phyloP scores from a whole-genome alignment of 2,329 filamentous ascomycete species.

The Aspergillus hortae region DNA sequence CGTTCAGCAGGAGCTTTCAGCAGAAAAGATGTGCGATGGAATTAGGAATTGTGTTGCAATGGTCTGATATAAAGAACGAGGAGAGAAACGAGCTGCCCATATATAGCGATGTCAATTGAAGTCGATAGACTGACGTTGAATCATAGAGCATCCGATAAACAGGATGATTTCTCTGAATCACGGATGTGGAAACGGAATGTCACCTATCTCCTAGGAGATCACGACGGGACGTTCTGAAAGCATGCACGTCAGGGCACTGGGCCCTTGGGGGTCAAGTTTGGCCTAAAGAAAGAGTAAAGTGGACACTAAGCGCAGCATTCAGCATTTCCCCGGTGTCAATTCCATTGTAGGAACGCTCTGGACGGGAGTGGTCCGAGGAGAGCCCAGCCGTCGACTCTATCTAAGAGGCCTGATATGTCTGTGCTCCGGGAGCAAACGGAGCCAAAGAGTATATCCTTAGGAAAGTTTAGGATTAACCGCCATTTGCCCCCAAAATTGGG shows the following conservation, averaged over 20 bases:
- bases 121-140: background rate
- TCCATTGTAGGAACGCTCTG: background rate
- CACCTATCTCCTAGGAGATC: constrained; percentile 11
- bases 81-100: background rate
- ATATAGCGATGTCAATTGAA: constrained; percentile 1
- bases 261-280: background rate
- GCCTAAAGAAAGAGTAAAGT: no score
- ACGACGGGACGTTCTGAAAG: background rate
- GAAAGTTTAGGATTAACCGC: background rate
- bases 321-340: background rate
- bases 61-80: no score
- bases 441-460: background rate
- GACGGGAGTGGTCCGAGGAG: background rate
- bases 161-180: background rate
- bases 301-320: no score
- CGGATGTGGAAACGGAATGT: background rate
- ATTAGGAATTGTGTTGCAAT: background rate
- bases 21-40: background rate
- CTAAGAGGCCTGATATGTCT: constrained; percentile 15
- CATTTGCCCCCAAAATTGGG: background rate
- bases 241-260: constrained; percentile 6
- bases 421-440: background rate
- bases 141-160: background rate
- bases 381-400: constrained; percentile 5
- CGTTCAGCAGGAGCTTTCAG: background rate